These are phyloP conservation scores for Kwoniella newhampshirensis DNA, from an alignment of 768 basidiomycete species.

Conservation along the genomic window DNA sequence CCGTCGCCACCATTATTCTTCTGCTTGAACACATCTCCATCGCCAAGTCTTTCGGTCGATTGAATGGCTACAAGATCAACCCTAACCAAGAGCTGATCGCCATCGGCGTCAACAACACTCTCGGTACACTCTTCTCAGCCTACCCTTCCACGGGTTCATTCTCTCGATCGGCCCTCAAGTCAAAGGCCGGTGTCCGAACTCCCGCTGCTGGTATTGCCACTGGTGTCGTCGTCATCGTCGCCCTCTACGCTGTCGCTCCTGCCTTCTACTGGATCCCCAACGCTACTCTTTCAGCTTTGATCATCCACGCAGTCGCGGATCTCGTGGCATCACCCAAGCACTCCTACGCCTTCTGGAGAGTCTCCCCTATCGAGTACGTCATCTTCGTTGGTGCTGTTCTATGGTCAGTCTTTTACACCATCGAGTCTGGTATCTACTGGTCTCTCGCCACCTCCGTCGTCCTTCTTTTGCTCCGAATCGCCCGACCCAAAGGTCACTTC, in stretches of 20 bases:
- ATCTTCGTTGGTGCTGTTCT: slow-evolving; percentile 85
- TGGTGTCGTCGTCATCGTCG: slow-evolving; percentile 83
- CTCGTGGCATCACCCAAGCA: slow-evolving; percentile 78
- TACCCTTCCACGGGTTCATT: slow-evolving; percentile 98
- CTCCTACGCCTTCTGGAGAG: slow-evolving; percentile 87
- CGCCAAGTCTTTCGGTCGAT: slow-evolving; percentile 87
- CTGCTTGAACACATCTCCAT: slow-evolving; percentile 96
- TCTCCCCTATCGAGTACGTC: slow-evolving; percentile 86
- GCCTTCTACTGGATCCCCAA: slow-evolving; percentile 75
- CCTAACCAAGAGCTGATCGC: slow-evolving; percentile 95
- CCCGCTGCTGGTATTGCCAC: slow-evolving; percentile 84
- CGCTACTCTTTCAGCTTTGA: slow-evolving; percentile 76
- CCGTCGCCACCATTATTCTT: slow-evolving; percentile 58
- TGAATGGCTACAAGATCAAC: slow-evolving; percentile 83
- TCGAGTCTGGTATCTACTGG: slow-evolving; percentile 71
- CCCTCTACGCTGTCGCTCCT: slow-evolving; percentile 87
- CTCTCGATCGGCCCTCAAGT: slow-evolving; percentile 94
- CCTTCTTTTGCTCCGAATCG: slow-evolving; percentile 79
- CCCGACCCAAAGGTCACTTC: slow-evolving; percentile 85
- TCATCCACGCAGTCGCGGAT: slow-evolving; percentile 80
- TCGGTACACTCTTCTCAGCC: slow-evolving; percentile 84
- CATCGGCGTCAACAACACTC: slow-evolving; percentile 92
- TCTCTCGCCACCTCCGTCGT: slow-evolving; percentile 76
- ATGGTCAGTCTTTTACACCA: slow-evolving; percentile 86
- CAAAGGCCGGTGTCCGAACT: slow-evolving; percentile 95